Conservation (phyloP, 2,329 filamentous ascomycete genomes). For the Furcasterigmium sp. region DNA sequence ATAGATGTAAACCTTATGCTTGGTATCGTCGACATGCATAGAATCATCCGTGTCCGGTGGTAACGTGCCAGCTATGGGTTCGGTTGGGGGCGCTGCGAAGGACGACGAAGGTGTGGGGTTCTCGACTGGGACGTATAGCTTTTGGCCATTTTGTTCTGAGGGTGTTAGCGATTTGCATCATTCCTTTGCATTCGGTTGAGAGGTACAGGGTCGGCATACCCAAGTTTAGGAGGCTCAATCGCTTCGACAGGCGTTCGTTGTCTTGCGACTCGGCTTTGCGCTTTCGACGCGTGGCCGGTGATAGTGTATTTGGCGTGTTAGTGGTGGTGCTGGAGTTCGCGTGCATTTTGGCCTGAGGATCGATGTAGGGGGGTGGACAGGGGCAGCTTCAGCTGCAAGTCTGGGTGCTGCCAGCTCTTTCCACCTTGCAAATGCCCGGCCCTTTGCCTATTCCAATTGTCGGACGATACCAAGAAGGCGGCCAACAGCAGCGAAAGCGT, state of each 20-base stretch:
- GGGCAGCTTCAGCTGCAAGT: no score
- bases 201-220: conserved; percentile 52
- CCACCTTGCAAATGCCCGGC: no score
- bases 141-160: conserved; percentile 56
- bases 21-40: conserved; percentile 85
- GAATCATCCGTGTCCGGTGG: conserved; percentile 40
- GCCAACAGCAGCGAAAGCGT: no score
- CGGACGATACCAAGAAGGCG: no score
- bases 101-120: conserved; percentile 24
- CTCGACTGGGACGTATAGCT: conserved; percentile 62
- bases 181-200: no score
- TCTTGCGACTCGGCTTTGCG: conserved; percentile 55
- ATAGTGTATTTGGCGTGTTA: conserved; percentile 8
- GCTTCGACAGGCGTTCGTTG: conserved; percentile 76
- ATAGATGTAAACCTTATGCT: conserved; percentile 85
- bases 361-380: no score
- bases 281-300: conserved; percentile 37
- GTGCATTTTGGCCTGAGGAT: no score
- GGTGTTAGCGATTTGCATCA: no score
- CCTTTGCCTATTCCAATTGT: no score
- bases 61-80: background rate
- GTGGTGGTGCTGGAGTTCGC: conserved; percentile 9
- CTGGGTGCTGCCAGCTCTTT: no score
- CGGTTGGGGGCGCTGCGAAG: background rate
- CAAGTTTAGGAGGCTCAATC: conserved; percentile 75